Base-by-base conservation (phyloP, 2,329 filamentous ascomycete species). In the Furcasterigmium furcatum region DNA sequence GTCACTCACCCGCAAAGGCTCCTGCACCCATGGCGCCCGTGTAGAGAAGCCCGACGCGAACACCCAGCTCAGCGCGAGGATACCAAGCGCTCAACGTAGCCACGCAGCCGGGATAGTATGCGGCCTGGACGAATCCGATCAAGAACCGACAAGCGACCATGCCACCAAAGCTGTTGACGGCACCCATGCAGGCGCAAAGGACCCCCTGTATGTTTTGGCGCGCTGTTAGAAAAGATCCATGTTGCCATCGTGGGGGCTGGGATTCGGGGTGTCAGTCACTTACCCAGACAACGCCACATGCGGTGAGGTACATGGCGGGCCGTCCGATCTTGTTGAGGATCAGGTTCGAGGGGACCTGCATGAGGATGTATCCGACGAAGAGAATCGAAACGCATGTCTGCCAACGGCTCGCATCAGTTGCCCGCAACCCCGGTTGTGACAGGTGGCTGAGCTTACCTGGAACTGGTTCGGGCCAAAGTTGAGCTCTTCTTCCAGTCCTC, bases 401-500 rank as follows among this genome's bases (percentile, higher is more conserved):
- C n/a, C n/a, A n/a, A n/a, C n/a, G n/a, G n/a, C n/a, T n/a, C n/a
- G n/a, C n/a, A n/a, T n/a, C n/a, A n/a, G n/a, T n/a, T n/a, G n/a
- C n/a, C n/a, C n/a, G n/a, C n/a, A n/a, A n/a, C n/a, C n/a, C n/a
- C n/a, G n/a, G n/a, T n/a, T n/a, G n/a, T n/a, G n/a, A n/a, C n/a
- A n/a, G n/a, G n/a, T n/a, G n/a, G n/a, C n/a, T n/a, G n/a, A n/a
- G 44, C 52, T 43, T 43, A 67, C 64, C 54, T 68, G 65, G 43
- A 66, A 70, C 38, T 70, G 46, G 36, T 57, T 53, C 4, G 57
- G 54, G 39, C 53, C 47, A 9, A 70, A 55, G 1, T 59, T 45
- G 6, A 70, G 48, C 34, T 68, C 65, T 24, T 58, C 53, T 18
- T 67, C 64, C 22, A 70, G 60, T 5, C 77, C 77, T 2, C 73